These are phyloP conservation scores for Pleurotus salmoneostramineus DNA, from an alignment of 768 basidiomycete genomes.

Conservation along the genomic window DNA sequence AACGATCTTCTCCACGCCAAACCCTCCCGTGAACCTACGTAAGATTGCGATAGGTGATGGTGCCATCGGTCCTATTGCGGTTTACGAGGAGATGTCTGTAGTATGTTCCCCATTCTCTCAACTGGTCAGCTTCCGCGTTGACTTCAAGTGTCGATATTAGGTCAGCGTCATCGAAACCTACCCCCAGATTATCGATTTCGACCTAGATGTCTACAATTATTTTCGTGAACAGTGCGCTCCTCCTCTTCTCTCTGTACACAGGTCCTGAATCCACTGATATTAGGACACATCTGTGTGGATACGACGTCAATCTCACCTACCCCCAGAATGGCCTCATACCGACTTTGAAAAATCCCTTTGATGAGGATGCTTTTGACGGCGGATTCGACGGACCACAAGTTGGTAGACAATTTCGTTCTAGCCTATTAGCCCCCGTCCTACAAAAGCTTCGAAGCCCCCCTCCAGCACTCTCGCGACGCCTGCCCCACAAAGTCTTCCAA, in stretches of 20 bases:
- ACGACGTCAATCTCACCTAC: conserved; percentile 44
- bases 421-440: neutral
- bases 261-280: neutral
- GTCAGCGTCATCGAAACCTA: conserved; percentile 62
- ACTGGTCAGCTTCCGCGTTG: neutral
- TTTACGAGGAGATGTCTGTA: conserved; percentile 50
- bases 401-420: neutral
- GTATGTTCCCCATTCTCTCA: conserved; percentile 25
- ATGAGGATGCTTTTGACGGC: neutral
- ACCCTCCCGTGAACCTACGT: conserved; percentile 64
- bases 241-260: neutral
- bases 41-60: conserved; percentile 75
- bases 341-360: conserved; percentile 19
- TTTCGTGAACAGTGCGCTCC: conserved; percentile 62
- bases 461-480: neutral
- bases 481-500: neutral
- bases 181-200: conserved; percentile 73
- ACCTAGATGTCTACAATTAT: conserved; percentile 60
- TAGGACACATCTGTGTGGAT: conserved; percentile 42
- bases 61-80: conserved; percentile 44
- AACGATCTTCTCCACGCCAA: conserved; percentile 56
- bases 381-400: neutral
- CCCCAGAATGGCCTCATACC: conserved; percentile 31
- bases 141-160: conserved; percentile 23
- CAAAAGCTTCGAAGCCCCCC: neutral